Evolutionary conservation across 257 asterid species (phyloP).

Genomic region (Buddleja alternifolia): DNA sequence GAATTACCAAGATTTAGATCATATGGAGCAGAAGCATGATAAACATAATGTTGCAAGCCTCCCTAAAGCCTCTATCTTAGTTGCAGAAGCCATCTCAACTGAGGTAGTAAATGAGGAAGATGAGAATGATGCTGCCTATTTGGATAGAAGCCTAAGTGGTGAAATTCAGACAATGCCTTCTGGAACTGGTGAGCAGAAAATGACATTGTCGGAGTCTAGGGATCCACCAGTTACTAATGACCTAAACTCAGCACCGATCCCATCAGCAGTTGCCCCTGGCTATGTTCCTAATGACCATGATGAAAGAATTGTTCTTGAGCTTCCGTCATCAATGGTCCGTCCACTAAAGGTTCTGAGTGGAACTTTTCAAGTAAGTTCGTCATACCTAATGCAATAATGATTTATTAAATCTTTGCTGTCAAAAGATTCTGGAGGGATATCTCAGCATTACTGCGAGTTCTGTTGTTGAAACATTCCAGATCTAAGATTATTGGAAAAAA

Average conservation of each 20-base stretch:
- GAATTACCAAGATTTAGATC: conserved; percentile 86
- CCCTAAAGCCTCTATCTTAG: conserved; percentile 77
- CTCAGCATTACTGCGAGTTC: conserved; percentile 8
- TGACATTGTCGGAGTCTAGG: conserved; percentile 41
- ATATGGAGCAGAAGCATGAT: conserved; percentile 57
- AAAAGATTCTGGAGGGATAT: conserved; percentile 23
- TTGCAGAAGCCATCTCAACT: conserved; percentile 87
- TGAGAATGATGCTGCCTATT: conserved; percentile 67
- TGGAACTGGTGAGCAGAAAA: conserved; percentile 56
- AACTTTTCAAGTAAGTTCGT: conserved; percentile 83
- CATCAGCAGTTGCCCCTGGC: conserved; percentile 76
- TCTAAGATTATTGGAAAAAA: too few relatives aligned
- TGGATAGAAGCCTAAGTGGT: conserved; percentile 47
- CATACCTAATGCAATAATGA: conserved; percentile 23
- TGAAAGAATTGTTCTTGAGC: conserved; percentile 93
- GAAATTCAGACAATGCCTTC: conserved; percentile 48
- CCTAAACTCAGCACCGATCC: conserved; percentile 54
- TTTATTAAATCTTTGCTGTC: conserved; percentile 11
- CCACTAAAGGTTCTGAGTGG: conserved; percentile 86
- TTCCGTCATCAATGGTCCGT: conserved; percentile 90
- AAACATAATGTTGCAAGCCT: conserved; percentile 62
- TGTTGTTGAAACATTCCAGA: too few relatives aligned
- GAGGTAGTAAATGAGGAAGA: conserved; percentile 74
- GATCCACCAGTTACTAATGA: conserved; percentile 47
- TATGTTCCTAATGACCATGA: conserved; percentile 89